Base-by-base conservation (phyloP, 129 eudicot species). In the Solidago caesia region DNA sequence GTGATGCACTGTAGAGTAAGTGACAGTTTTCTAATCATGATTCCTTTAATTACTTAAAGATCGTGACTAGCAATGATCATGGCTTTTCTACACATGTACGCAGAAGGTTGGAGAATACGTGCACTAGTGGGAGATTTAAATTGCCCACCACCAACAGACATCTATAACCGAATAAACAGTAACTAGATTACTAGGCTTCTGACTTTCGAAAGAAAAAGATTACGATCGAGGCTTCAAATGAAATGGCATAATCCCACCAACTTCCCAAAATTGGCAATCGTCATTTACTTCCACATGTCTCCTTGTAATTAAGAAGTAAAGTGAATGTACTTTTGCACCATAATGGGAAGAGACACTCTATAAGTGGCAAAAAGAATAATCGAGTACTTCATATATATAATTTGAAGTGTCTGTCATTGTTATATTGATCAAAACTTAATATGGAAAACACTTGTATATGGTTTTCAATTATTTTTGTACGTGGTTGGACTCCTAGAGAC, bases 81-180 rank as follows among this genome's bases (percentile, higher is more conserved):
- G 39, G 81, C 21, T 16, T 68, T 77, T 77, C 62, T 57, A 77
- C 80, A 68, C 80, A 43, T 76, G 80, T 68, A 67, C 4, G 49
- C 56, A 64, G 16, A 44, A 52, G 68, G n/a, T 29, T 74, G 71
- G 44, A 41, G 13, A 45, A 33, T 11, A 11, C 2, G 3, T 33
- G 39, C 4, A 75, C 16, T 77, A 68, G 69, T 77, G 80, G 80
- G 57, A 56, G 42, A 14, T 16, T 62, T 27, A 14, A 8, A 44
- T 57, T 77, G 49, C 73, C 69, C 52, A 68, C 75, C 61, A 77
- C 69, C 68, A 76, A 33, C 39, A 3, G 39, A 33, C 39, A 33
- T 2, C 39, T 2, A 52, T 42, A 65, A 65, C 25, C 33, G 73
- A 66, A 55, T 65, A 73, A 75, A 55, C 73, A 21, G 68, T 76